phyloP scores from a whole-genome alignment of 1,284 basidiomycete species.

The Cutaneotrichosporon mucoides region DNA sequence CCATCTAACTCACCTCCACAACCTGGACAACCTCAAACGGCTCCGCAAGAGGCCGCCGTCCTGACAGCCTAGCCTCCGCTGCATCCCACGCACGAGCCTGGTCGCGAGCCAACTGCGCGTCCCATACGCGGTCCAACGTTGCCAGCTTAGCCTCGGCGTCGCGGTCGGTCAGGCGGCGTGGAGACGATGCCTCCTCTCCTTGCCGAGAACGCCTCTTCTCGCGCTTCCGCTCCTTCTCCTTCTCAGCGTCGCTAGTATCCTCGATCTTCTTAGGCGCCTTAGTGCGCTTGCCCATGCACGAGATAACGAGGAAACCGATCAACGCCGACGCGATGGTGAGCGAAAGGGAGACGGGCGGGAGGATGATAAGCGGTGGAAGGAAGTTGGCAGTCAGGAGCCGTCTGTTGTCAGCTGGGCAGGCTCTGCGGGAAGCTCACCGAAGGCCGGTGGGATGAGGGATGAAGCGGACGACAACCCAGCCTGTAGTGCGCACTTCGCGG shows the following conservation, averaged over 20 bases:
- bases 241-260: neutral
- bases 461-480: slow-evolving; percentile 48
- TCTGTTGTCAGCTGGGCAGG: neutral
- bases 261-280: neutral
- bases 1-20: neutral
- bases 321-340: slow-evolving; percentile 41
- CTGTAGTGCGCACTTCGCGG: slow-evolving; percentile 46
- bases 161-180: no score
- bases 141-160: neutral
- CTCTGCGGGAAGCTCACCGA: slow-evolving; percentile 14
- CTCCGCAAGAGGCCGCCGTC: neutral
- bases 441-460: slow-evolving; percentile 45
- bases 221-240: neutral
- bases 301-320: slow-evolving; percentile 37
- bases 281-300: slow-evolving; percentile 14
- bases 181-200: neutral
- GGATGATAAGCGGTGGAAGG: slow-evolving; percentile 40
- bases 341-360: slow-evolving; percentile 40
- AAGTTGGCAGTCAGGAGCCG: slow-evolving; percentile 43
- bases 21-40: slow-evolving; percentile 1
- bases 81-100: slow-evolving; percentile 3
- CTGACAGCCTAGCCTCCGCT: neutral
- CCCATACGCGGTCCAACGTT: neutral
- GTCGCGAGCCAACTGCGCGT: neutral
- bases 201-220: neutral